These are phyloP conservation scores for Phytopythium helicoides DNA, from an alignment of 352 stramenopile species.

Conservation along the genomic window DNA sequence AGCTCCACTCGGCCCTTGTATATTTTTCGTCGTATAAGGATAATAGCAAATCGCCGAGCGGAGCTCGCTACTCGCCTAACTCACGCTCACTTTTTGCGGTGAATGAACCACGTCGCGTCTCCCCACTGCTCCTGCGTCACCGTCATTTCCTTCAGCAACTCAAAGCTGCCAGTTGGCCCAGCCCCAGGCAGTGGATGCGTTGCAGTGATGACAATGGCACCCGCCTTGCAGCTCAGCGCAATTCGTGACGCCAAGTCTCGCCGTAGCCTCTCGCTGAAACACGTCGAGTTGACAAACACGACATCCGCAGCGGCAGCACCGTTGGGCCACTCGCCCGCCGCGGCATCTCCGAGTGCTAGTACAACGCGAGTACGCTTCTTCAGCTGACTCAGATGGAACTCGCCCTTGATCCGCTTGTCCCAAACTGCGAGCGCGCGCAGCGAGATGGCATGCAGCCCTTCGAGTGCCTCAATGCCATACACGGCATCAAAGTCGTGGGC, in stretches of 20 bases:
- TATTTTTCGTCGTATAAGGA: slow-evolving; percentile 4
- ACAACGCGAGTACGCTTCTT: slow-evolving; percentile 71
- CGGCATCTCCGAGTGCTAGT: slow-evolving; percentile 71
- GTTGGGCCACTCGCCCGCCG: slow-evolving; percentile 64
- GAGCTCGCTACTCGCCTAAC: too few relatives aligned
- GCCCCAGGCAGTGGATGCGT: slow-evolving; percentile 41
- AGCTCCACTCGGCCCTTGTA: slow-evolving; percentile 1
- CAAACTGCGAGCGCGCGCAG: slow-evolving; percentile 49
- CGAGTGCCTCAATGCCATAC: slow-evolving; percentile 88
- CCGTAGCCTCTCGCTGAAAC: slow-evolving; percentile 76
- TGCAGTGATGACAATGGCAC: slow-evolving; percentile 57
- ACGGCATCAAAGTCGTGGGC: slow-evolving; percentile 85
- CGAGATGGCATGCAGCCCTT: slow-evolving; percentile 62
- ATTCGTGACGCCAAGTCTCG: slow-evolving; percentile 45
- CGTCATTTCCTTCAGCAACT: slow-evolving; percentile 29
- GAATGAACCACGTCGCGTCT: slow-evolving; percentile 45
- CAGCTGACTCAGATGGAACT: too few relatives aligned
- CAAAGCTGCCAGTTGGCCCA: slow-evolving; percentile 28
- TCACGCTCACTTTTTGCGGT: too few relatives aligned
- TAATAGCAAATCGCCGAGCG: not conserved
- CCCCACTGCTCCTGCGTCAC: slow-evolving; percentile 65
- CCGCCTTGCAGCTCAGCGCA: slow-evolving; percentile 40
- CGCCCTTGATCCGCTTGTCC: slow-evolving; percentile 51
- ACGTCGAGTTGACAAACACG: slow-evolving; percentile 91
- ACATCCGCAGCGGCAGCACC: slow-evolving; percentile 43